Conservation (phyloP, 2,329 filamentous ascomycete genomes). For the Penicillium sclerotigenum region DNA sequence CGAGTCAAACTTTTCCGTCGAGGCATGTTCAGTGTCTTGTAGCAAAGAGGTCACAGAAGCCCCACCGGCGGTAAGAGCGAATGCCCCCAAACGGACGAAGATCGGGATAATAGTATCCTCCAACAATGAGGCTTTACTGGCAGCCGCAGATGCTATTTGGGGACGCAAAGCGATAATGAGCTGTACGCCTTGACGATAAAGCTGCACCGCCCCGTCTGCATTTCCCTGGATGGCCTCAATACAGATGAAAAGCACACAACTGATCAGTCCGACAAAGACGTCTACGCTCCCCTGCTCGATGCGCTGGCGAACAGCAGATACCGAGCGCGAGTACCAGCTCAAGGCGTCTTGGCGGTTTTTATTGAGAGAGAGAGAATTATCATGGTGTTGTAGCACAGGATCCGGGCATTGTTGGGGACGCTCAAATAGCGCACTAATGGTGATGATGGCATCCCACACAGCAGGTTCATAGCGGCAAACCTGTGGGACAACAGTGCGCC, state of each 20-base stretch:
- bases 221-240: conserved; percentile 31
- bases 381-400: conserved; percentile 1
- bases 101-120: conserved; percentile 29
- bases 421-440: conserved; percentile 38
- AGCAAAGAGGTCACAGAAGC: conserved; percentile 13
- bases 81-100: conserved; percentile 28
- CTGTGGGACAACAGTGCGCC: conserved; percentile 36
- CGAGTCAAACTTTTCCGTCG: conserved; percentile 13
- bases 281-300: conserved; percentile 27
- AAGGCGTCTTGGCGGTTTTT: conserved; percentile 28
- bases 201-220: conserved; percentile 25
- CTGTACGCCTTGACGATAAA: conserved; percentile 30
- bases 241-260: conserved; percentile 34
- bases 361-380: background rate
- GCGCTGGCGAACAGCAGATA: conserved; percentile 26
- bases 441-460: conserved; percentile 40
- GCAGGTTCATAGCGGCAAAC: conserved; percentile 36
- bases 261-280: conserved; percentile 30
- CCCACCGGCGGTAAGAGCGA: conserved; percentile 16
- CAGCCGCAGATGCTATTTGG: conserved; percentile 5
- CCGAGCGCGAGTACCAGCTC: conserved; percentile 32
- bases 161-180: conserved; percentile 25
- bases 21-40: conserved; percentile 10
- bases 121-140: conserved; percentile 15
- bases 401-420: conserved; percentile 19